Base-by-base conservation (phyloP, 192 early-diverging fungal species). In the Gryganskiella cystojenkinii region DNA sequence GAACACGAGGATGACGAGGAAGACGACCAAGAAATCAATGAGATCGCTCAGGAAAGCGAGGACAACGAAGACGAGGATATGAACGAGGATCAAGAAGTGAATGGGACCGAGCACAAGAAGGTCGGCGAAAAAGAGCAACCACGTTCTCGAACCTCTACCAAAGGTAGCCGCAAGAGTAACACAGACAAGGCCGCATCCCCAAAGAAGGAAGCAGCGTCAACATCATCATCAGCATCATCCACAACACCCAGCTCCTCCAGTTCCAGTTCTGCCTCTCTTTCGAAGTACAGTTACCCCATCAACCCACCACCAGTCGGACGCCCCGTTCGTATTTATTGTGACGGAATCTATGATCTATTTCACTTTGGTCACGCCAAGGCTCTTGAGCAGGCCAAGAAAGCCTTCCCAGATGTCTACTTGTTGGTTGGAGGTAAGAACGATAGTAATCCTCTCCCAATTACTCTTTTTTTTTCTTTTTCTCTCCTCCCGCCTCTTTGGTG, bases 261-360 rank as follows among this genome's bases (percentile, higher is more conserved):
- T 30, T 24, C 24, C 52, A 54, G 30, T 14, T 54, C 52, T 15
- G 28, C 15, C 35, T 34, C 31, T 56, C 31, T 33, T 7, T 51
- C 64, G 22, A 56, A 61, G 40, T 78, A 71, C 60, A 80, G 76
- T 50, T 90, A 86, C 73, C 81, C 55, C 27, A 89, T 92, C 62
- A 92, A 92, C 67, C 68, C 83, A 28, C 86, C 91, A 47, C 91
- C 90, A 37, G 81, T 69, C n/a, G 90, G 88, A 80, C 86, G 90
- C 25, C 88, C 90, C 11, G 86, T 94, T 47, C 84, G 94, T 35
- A 86, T 95, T 57, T 95, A 95, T 81, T 92, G 89, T 70, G 94
- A 95, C 82, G 94, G 94, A 15, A 94, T 95, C 53, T 95, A 91
- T 79, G 93, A 94, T 80, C 69, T 93, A 70, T 91, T 94, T 64